Conservation (phyloP, 75 land plant species). For the Pinus tabuliformis region DNA sequence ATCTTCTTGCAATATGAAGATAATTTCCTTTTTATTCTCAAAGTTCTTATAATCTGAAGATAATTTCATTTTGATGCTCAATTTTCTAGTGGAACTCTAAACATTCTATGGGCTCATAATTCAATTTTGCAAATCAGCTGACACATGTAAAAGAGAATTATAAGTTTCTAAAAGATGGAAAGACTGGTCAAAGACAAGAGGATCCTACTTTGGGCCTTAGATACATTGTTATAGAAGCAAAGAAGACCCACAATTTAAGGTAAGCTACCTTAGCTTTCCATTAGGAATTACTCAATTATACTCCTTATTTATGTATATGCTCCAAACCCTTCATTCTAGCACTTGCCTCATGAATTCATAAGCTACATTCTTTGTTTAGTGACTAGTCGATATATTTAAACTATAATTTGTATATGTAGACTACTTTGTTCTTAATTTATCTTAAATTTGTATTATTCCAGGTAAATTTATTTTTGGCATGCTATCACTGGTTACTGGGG, state of each 20-base stretch:
- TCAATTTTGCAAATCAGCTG: slow-evolving; percentile 79
- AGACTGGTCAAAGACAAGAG: slow-evolving; percentile 55
- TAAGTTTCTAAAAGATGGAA: slow-evolving; percentile 82
- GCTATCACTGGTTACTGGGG: slow-evolving; percentile 98
- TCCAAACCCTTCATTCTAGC: too few relatives aligned
- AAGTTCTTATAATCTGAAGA: too few relatives aligned
- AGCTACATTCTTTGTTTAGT: neutral
- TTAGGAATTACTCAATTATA: neutral
- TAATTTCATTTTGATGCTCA: too few relatives aligned
- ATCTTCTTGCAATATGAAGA: too few relatives aligned
- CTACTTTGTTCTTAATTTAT: slow-evolving; percentile 1
- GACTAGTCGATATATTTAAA: neutral
- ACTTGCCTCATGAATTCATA: neutral
- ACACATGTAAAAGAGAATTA: slow-evolving; percentile 84
- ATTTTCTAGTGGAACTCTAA: neutral
- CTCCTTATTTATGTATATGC: too few relatives aligned
- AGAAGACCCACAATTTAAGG: slow-evolving; percentile 58
- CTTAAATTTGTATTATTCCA: slow-evolving; percentile 6
- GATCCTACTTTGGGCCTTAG: slow-evolving; percentile 66
- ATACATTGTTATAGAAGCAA: slow-evolving; percentile 66
- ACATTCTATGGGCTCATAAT: neutral
- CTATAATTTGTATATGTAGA: neutral
- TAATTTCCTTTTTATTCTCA: too few relatives aligned
- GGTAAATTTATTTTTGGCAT: slow-evolving; percentile 96
- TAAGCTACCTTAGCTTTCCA: slow-evolving; percentile 17